Percentiles rank a stretch among this genome's conserved stretches.
These are phyloP conservation scores for Amoebophrya sp. DNA, from an alignment of 169 alveolate genomes.

Conservation along the genomic window DNA sequence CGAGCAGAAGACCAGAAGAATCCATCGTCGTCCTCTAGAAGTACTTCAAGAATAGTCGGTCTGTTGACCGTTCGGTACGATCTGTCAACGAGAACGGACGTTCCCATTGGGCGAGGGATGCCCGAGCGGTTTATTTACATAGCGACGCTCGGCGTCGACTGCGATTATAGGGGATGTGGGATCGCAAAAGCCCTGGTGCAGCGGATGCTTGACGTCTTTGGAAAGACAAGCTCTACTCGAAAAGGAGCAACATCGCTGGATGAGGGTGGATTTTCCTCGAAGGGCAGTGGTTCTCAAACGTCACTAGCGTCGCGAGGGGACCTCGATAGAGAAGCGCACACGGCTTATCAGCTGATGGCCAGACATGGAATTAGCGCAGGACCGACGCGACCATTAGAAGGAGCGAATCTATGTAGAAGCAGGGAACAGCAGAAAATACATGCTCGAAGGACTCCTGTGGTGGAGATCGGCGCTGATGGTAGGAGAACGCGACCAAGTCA, in stretches of 20 bases:
- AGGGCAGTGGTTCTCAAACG: background rate
- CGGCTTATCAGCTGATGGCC: background rate
- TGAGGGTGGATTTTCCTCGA: background rate
- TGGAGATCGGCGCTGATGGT: background rate
- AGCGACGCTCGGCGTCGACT: background rate
- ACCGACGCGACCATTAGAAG: background rate
- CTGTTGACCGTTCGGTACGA: background rate
- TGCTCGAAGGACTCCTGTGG: too few species aligned
- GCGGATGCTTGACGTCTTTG: background rate
- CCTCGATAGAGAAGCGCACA: background rate
- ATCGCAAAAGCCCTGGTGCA: background rate
- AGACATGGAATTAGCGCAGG: too few species aligned
- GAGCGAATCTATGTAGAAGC: background rate
- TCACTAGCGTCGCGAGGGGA: background rate
- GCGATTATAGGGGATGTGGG: background rate
- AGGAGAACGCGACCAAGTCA: background rate
- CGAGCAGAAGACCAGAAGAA: background rate
- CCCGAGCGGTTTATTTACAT: background rate
- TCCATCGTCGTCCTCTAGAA: background rate
- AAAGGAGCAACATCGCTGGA: background rate
- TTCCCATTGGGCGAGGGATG: background rate
- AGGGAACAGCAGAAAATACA: background rate
- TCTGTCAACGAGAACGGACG: background rate
- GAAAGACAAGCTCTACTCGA: background rate
- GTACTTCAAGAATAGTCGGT: background rate